Evolutionary conservation across 2,329 filamentous ascomycete species (phyloP).

Genomic region (Neoscytalidium dimidiatum): DNA sequence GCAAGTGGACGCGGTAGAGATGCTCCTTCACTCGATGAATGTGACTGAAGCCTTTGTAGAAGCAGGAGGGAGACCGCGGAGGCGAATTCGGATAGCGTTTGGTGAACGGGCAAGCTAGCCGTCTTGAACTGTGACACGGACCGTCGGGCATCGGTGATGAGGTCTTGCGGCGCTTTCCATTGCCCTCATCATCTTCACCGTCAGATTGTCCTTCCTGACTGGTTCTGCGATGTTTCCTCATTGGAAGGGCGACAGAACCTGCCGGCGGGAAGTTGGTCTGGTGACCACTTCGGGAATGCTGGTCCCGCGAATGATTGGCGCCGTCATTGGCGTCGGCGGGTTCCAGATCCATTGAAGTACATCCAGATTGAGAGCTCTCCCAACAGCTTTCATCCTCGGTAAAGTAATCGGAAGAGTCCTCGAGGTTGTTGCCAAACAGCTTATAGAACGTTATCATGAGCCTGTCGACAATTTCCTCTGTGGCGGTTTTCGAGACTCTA

Average conservation of each 20-base stretch:
- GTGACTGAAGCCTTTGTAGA: not conserved
- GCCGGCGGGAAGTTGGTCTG: not conserved
- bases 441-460: not conserved
- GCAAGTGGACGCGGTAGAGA: not conserved
- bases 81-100: not conserved
- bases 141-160: not conserved
- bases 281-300: not conserved
- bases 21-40: not conserved
- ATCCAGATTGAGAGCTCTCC: not conserved
- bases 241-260: not conserved
- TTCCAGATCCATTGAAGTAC: not conserved
- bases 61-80: not conserved
- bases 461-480: not conserved
- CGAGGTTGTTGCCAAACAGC: not conserved
- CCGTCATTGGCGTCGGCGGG: not conserved
- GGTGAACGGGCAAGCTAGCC: not conserved
- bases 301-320: not conserved
- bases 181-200: not conserved
- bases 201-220: not conserved
- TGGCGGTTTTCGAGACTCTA: not conserved
- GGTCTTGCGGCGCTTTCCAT: not conserved
- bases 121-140: not conserved
- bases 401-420: not conserved
- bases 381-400: not conserved
- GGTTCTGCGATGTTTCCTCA: not conserved